These are phyloP conservation scores for Penicillium pulvis DNA, from an alignment of 495 filamentous ascomycete species.

Conservation along the genomic window DNA sequence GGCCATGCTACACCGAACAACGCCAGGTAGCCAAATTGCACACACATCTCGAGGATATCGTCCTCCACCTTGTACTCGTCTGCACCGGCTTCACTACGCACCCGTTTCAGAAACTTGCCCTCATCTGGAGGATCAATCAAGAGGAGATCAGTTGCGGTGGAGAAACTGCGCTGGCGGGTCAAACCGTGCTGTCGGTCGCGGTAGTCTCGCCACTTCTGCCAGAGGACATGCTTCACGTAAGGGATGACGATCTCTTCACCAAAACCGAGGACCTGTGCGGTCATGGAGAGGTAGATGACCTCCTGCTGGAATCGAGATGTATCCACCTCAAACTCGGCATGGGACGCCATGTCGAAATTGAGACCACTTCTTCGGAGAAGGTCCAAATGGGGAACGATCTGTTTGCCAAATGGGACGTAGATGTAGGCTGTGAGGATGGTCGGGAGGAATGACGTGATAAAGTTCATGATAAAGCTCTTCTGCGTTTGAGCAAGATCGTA, in stretches of 20 bases:
- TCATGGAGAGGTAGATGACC: constrained; percentile 92
- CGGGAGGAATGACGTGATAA: constrained; percentile 91
- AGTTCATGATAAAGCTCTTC: constrained; percentile 93
- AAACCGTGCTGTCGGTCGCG: constrained; percentile 21
- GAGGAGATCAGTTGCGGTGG: constrained; percentile 30
- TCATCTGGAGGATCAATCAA: constrained; percentile 66
- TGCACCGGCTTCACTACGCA: constrained; percentile 79
- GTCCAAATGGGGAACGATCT: constrained; percentile 82
- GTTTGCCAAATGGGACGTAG: constrained; percentile 87
- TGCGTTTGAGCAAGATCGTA: constrained; percentile 81
- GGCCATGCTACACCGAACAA: constrained; percentile 95
- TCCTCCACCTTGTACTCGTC: constrained; percentile 76
- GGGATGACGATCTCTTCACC: constrained; percentile 83
- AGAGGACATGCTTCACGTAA: constrained; percentile 66
- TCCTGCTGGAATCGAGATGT: constrained; percentile 81
- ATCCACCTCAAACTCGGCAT: constrained; percentile 69
- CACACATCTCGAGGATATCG: constrained; percentile 49
- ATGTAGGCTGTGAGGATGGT: constrained; percentile 93
- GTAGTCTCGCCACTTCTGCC: constrained; percentile 44
- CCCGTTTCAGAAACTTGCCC: constrained; percentile 69
- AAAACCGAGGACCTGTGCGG: constrained; percentile 88
- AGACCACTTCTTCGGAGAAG: constrained; percentile 57
- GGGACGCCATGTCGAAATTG: constrained; percentile 25
- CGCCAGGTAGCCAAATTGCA: constrained; percentile 70
- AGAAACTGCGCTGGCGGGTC: constrained; percentile 26